Base-by-base conservation (phyloP, 768 basidiomycete genomes). In the Mycena alexandri region DNA sequence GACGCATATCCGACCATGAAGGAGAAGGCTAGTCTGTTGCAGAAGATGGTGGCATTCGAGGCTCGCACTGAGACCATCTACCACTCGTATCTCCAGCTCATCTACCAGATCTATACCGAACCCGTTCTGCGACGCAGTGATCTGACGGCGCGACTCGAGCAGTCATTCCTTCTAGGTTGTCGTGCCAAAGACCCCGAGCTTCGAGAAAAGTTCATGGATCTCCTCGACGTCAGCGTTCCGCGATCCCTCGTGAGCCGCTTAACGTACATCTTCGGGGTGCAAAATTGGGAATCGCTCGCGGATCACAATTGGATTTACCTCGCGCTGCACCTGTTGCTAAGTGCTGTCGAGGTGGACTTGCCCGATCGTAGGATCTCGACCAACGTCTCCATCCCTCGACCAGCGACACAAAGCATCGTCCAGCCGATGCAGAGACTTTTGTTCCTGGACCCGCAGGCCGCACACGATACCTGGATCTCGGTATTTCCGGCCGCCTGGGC, bases 231-330 rank as follows among this genome's bases (percentile, higher is more conserved):
- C 73, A 96, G 92, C 75, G 88, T 98, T 55, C 94, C 96, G 36
- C 89, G 92, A 38, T 91, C 92, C 1, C 84, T 98, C 13, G 87
- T 88, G 64, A 90, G 86, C 65, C 92, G 98, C 29, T 78, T 99
- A 52, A 91, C 92, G 44, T 98, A 96, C 77, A 89, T 99, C 69
- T 83, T 97, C 43, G 95, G 93, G 25, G 92, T 96, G 17, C 97
- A 99, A 78, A 95, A 85, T 72, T 99, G 98, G 98, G 98, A 99
- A 63, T 88, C 91, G 2, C 79, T 99, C 21, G 89, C 93, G 3
- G 95, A 97, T 67, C 89, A 93, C 61, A 95, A 98, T 73, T 99
- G 98, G 98, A 91, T 96, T 38, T 91, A 93, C 71, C 85, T 99
- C 21, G 95, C 96, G 17, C 82, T 98, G 29, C 93, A 97, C 74